Conservation (phyloP, 2,329 filamentous ascomycete genomes). For the Fusarium mangiferae region DNA sequence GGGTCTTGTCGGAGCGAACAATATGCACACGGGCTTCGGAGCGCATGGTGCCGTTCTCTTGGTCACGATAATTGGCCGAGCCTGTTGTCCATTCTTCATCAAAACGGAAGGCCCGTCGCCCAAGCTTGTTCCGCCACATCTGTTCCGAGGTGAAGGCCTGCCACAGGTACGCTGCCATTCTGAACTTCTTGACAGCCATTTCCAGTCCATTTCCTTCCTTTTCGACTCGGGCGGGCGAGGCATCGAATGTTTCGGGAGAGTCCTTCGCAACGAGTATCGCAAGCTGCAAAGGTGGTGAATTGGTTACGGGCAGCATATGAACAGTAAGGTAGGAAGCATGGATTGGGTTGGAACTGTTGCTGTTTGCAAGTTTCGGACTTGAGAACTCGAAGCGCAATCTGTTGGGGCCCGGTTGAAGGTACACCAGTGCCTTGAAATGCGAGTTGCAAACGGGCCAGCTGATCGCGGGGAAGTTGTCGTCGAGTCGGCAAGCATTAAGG, state of each 20-base stretch:
- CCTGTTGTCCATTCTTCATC: conserved; percentile 96
- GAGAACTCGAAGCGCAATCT: conserved; percentile 87
- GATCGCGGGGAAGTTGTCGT: conserved; percentile 85
- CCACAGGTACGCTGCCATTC: conserved; percentile 96
- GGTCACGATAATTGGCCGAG: conserved; percentile 80
- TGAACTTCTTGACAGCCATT: conserved; percentile 86
- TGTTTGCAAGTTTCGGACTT: conserved; percentile 81
- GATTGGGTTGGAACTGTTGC: conserved; percentile 71
- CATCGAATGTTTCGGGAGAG: conserved; percentile 86
- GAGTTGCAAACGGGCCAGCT: conserved; percentile 90
- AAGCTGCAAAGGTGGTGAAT: conserved; percentile 85
- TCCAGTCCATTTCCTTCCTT: conserved; percentile 86
- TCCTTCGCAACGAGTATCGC: conserved; percentile 90
- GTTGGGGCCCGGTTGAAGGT: conserved; percentile 92
- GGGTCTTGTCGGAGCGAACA: conserved; percentile 83
- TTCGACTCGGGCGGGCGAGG: conserved; percentile 77
- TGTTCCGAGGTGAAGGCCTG: conserved; percentile 97
- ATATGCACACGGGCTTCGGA: conserved; percentile 93
- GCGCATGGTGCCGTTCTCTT: conserved; percentile 76
- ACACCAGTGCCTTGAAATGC: conserved; percentile 90
- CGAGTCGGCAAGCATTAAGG: conserved; percentile 81
- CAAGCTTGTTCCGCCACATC: conserved; percentile 90
- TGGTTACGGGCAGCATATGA: conserved; percentile 84
- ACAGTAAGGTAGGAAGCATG: conserved; percentile 85
- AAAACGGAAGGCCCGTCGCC: conserved; percentile 85